Conservation (phyloP, 495 filamentous ascomycete genomes). For the Darksidea phi region DNA sequence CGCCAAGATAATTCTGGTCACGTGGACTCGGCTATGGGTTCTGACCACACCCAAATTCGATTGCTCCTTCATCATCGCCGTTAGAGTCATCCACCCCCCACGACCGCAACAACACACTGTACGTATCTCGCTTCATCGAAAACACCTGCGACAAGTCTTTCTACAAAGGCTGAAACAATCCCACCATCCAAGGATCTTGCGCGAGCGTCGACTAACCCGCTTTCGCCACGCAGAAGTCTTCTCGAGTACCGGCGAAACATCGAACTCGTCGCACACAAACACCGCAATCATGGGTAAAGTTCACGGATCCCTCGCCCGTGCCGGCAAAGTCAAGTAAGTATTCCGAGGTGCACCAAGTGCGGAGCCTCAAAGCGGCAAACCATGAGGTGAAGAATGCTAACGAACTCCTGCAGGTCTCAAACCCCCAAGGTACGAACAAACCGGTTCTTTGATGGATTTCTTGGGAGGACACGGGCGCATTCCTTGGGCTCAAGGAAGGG, state of each 20-base stretch:
- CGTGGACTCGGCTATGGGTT: conserved; percentile 10
- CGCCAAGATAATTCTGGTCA: neutral
- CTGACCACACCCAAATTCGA: conserved; percentile 29
- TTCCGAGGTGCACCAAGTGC: too few species aligned
- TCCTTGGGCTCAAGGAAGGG: neutral
- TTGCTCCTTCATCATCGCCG: conserved; percentile 15
- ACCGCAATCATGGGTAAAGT: conserved; percentile 81
- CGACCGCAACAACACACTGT: conserved; percentile 25
- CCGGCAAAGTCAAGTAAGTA: conserved; percentile 79
- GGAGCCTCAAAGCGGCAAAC: too few species aligned
- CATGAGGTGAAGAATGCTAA: too few species aligned
- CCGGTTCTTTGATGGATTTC: conserved; percentile 12
- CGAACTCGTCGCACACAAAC: conserved; percentile 31
- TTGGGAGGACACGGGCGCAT: neutral
- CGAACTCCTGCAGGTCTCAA: conserved; percentile 52
- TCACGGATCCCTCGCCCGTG: conserved; percentile 91
- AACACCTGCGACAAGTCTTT: conserved; percentile 33
- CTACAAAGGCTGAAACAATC: neutral
- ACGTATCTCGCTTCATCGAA: conserved; percentile 3
- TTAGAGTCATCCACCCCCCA: conserved; percentile 24
- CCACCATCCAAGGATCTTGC: neutral
- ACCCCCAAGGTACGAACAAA: conserved; percentile 72
- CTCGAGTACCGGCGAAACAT: conserved; percentile 13
- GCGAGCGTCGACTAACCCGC: conserved; percentile 7
- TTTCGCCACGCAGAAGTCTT: conserved; percentile 42